These are phyloP conservation scores for Aspergillus neotritici DNA, from an alignment of 2,329 filamentous ascomycete genomes.

Conservation along the genomic window DNA sequence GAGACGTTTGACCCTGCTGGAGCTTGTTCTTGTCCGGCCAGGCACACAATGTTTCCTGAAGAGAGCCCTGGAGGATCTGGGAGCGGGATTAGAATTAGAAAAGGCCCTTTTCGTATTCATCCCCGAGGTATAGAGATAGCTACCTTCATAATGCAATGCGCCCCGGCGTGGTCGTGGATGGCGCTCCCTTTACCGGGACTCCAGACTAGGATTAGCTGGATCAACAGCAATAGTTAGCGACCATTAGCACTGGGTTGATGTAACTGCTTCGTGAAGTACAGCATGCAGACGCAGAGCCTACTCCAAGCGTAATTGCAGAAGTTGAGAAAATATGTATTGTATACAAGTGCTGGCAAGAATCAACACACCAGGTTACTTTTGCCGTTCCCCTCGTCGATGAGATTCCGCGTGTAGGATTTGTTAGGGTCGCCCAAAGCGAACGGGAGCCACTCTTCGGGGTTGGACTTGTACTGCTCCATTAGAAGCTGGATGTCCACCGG, in stretches of 20 bases:
- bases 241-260: not conserved
- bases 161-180: slow-evolving; percentile 83
- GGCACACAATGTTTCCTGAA: slow-evolving; percentile 76
- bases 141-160: slow-evolving; percentile 84
- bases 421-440: slow-evolving; percentile 69
- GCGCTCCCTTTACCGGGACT: slow-evolving; percentile 74
- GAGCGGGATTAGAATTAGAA: not conserved
- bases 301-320: not conserved
- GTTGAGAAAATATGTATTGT: not conserved
- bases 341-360: not conserved
- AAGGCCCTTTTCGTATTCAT: not conserved
- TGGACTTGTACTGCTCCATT: slow-evolving; percentile 69
- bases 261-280: not conserved
- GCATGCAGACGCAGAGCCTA: not conserved
- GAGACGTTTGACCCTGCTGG: slow-evolving; percentile 44
- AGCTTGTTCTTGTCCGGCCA: slow-evolving; percentile 54
- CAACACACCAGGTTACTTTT: slow-evolving; percentile 66
- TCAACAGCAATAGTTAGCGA: slow-evolving; percentile 5
- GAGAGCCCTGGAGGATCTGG: slow-evolving; percentile 65
- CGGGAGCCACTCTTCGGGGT: slow-evolving; percentile 63
- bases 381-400: slow-evolving; percentile 84
- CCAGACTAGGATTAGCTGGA: slow-evolving; percentile 84
- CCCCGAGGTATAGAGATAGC: not conserved
- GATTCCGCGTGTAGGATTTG: slow-evolving; percentile 75
- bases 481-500: slow-evolving; percentile 62